Conservation (phyloP, 208 protist genomes). For the Leptomonas seymouri region DNA sequence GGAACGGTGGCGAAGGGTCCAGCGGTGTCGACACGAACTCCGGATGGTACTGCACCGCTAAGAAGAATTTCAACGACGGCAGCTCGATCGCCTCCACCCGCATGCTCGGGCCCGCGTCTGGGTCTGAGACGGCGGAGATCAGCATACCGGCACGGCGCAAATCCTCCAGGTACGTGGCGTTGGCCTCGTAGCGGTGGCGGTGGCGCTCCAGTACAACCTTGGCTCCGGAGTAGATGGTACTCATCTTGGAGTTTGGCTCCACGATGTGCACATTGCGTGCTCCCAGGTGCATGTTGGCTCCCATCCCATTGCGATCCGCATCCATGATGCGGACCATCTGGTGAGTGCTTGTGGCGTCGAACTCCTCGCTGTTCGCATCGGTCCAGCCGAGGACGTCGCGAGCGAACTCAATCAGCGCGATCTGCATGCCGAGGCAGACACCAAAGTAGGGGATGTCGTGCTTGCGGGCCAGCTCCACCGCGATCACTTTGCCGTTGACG, state of each 20-base stretch:
- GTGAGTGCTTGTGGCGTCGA: constrained; percentile 76
- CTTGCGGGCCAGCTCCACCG: constrained; percentile 94
- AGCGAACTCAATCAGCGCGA: constrained; percentile 95
- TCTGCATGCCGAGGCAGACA: constrained; percentile 99
- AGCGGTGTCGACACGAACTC: constrained; percentile 97
- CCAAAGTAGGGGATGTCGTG: constrained; percentile 97
- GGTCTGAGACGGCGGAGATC: constrained; percentile 91
- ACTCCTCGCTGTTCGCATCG: constrained; percentile 96
- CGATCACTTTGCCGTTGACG: constrained; percentile 96
- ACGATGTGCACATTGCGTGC: constrained; percentile 81
- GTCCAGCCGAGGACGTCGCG: constrained; percentile 93
- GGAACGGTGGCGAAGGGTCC: constrained; percentile 96
- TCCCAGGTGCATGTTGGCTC: constrained; percentile 99
- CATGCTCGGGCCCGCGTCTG: constrained; percentile 84
- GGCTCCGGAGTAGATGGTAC: constrained; percentile 86
- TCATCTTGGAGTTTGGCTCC: constrained; percentile 64
- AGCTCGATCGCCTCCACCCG: constrained; percentile 92
- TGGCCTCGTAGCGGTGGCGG: constrained; percentile 98
- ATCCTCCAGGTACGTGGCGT: constrained; percentile 91
- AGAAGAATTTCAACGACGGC: constrained; percentile 86
- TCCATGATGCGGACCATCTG: constrained; percentile 99
- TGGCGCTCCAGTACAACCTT: constrained; percentile 95
- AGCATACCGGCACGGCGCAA: constrained; percentile 90
- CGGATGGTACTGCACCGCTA: constrained; percentile 98
- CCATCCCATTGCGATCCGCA: constrained; percentile 92